Evolutionary conservation across 2,329 filamentous ascomycete species (phyloP), one percentile per base, ranked within the genome.

Genomic region (Calonectria fujianensis): DNA sequence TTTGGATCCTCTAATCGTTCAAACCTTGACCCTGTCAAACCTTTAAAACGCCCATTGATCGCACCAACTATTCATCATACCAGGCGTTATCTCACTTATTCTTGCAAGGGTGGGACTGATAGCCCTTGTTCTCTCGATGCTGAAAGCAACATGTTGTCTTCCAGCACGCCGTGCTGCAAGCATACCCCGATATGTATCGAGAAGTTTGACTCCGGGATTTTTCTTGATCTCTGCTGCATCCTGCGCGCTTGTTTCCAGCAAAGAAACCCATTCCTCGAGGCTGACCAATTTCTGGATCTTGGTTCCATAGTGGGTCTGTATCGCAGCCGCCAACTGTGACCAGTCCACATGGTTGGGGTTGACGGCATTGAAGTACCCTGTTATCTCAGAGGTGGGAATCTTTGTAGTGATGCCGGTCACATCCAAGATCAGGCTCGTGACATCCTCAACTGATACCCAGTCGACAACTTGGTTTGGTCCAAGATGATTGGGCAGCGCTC

Each of bases 41-140:
- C 9, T 2, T 6, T 29, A 61, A 61, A 41, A 29, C 13, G 10
- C 31, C 57, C 57, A 61, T 24, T 61, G 57, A 9, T 61, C 57
- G 18, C 57, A 61, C 57, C 57, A 61, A 7, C 35, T 41, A 2
- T 24, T 61, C 57, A 61, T 41, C n/a, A 61, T 35, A 20, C 57
- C 29, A 2, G 57, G 57, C 14, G 35, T 61, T 4, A 61, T 61
- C 10, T 29, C n/a, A 11, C 57, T 27, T 3, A 61, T 41, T 14
- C 14, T 3, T 6, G 57, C 57, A 20, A 61, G 35, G 2, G 35
- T 39, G 18, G 57, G 57, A 14, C 57, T 61, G 1, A 61, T 4
- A 10, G 7, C 8, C 20, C 2, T 8, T 8, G 57, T 41, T 41
- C 57, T 61, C 14, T 39, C 35, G 35, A 61, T 61, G 13, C 57